These are phyloP conservation scores for Amanita pallidorosea DNA, from an alignment of 768 basidiomycete species.

Conservation along the genomic window DNA sequence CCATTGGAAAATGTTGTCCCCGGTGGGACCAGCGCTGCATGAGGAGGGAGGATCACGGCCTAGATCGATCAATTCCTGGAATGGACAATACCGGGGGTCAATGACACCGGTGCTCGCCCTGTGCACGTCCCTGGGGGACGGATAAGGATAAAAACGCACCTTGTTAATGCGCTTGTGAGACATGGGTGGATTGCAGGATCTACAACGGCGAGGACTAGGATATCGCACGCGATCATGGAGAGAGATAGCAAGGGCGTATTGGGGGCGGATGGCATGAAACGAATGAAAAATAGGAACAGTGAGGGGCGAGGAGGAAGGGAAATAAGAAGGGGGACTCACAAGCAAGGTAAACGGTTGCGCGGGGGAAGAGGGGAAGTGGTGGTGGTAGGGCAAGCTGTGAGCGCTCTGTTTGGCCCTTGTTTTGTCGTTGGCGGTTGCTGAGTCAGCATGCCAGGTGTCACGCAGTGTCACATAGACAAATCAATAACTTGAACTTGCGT, in stretches of 20 bases:
- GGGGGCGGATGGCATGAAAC: not conserved
- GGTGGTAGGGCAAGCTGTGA: slow-evolving; percentile 39
- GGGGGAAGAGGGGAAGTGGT: slow-evolving; percentile 29
- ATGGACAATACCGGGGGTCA: slow-evolving; percentile 14
- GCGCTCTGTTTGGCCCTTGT: slow-evolving; percentile 30
- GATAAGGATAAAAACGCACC: slow-evolving; percentile 30
- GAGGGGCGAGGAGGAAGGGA: slow-evolving; percentile 7
- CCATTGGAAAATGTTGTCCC: slow-evolving; percentile 99
- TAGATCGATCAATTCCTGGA: slow-evolving; percentile 96
- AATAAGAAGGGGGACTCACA: slow-evolving; percentile 20
- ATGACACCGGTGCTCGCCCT: not conserved
- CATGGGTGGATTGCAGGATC: slow-evolving; percentile 39
- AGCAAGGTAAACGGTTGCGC: slow-evolving; percentile 14
- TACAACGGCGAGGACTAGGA: slow-evolving; percentile 19
- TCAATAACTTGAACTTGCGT: not conserved
- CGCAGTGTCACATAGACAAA: not conserved
- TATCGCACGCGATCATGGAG: slow-evolving; percentile 33
- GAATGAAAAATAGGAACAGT: not conserved
- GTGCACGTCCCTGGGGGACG: slow-evolving; percentile 9
- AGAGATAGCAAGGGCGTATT: not conserved
- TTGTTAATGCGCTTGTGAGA: slow-evolving; percentile 99
- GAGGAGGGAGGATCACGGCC: slow-evolving; percentile 99
- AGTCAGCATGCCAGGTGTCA: slow-evolving; percentile 19
- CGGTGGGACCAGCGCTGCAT: slow-evolving; percentile 96
- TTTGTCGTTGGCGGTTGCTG: slow-evolving; percentile 32